Percentiles rank a stretch among this genome's conserved stretches.
Evolutionary conservation across 2,329 filamentous ascomycete species (phyloP).

Genomic region (Leptographium wingfieldii): DNA sequence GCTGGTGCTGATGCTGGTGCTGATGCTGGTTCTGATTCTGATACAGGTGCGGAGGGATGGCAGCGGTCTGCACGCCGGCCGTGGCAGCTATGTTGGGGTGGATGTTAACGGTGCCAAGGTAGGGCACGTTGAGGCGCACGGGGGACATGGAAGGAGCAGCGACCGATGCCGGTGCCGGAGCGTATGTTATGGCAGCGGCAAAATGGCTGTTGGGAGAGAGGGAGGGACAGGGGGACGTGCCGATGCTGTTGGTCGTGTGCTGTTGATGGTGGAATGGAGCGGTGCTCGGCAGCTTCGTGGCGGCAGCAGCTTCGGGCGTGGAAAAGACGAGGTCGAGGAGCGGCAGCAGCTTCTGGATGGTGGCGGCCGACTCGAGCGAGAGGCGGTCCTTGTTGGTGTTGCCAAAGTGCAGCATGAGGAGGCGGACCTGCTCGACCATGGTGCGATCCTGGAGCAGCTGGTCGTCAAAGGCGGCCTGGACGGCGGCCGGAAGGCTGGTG

Average conservation of each 20-base stretch:
- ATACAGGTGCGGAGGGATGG: neutral
- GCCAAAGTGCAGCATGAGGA: slow-evolving; percentile 26
- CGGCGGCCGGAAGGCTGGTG: neutral
- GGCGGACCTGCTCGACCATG: slow-evolving; percentile 23
- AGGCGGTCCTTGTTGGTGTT: slow-evolving; percentile 27
- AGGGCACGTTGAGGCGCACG: slow-evolving; percentile 31
- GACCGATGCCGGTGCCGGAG: neutral
- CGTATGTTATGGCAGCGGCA: neutral
- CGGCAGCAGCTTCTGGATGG: slow-evolving; percentile 29
- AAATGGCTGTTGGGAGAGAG: neutral
- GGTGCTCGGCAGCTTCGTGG: neutral
- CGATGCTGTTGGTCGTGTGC: neutral
- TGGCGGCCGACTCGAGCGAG: slow-evolving; percentile 27
- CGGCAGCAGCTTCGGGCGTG: slow-evolving; percentile 2
- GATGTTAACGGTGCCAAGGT: slow-evolving; percentile 34
- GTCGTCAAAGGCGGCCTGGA: slow-evolving; percentile 5
- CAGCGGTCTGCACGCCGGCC: neutral
- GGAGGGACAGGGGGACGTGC: neutral
- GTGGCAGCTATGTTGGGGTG: slow-evolving; percentile 10
- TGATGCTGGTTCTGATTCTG: neutral
- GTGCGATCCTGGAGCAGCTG: slow-evolving; percentile 22
- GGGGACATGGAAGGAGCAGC: neutral
- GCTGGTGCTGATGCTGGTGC: neutral
- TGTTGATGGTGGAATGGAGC: slow-evolving; percentile 1
- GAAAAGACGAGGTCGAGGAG: slow-evolving; percentile 21